Evolutionary conservation across 2,329 filamentous ascomycete genomes (phyloP).

Genomic region (Colletotrichum magnum): DNA sequence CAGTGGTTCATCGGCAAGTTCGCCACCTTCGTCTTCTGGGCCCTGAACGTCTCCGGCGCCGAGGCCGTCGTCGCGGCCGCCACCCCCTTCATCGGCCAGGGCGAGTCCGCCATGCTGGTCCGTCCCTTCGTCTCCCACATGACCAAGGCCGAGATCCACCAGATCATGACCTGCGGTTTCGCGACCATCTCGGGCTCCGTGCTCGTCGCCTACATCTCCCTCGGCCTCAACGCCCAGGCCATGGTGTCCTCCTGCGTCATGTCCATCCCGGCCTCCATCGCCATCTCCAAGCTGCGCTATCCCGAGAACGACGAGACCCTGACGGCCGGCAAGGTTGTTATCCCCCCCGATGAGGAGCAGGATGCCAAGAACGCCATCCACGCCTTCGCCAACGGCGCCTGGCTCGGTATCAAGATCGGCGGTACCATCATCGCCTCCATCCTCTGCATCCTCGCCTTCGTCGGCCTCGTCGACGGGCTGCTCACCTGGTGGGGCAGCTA

Average conservation of each 20-base stretch:
- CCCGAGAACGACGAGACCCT: constrained; percentile 90
- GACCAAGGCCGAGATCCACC: constrained; percentile 89
- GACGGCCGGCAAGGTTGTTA: constrained; percentile 84
- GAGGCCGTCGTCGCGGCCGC: constrained; percentile 95
- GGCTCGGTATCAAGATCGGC: constrained; percentile 88
- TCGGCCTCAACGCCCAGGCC: constrained; percentile 87
- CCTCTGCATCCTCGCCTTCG: constrained; percentile 85
- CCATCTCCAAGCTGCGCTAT: constrained; percentile 90
- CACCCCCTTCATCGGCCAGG: constrained; percentile 94
- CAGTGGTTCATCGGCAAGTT: constrained; percentile 94
- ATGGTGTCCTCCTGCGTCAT: constrained; percentile 94
- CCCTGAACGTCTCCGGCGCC: constrained; percentile 86
- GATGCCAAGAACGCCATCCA: constrained; percentile 85
- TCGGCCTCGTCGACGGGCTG: constrained; percentile 81
- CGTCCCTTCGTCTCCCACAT: constrained; percentile 88
- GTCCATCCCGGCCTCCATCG: constrained; percentile 92
- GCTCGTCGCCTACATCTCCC: constrained; percentile 85
- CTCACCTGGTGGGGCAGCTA: constrained; percentile 89
- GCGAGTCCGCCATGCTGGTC: constrained; percentile 94
- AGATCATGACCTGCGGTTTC: constrained; percentile 93
- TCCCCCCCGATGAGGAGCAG: constrained; percentile 84
- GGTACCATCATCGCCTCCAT: constrained; percentile 85
- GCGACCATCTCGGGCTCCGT: constrained; percentile 93
- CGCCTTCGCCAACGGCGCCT: constrained; percentile 87
- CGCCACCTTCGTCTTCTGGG: constrained; percentile 93